Evolutionary conservation across 176 grass and related monocot species (phyloP), one percentile per base, ranked within the genome.

Genomic region (Musa troglodytarum): DNA sequence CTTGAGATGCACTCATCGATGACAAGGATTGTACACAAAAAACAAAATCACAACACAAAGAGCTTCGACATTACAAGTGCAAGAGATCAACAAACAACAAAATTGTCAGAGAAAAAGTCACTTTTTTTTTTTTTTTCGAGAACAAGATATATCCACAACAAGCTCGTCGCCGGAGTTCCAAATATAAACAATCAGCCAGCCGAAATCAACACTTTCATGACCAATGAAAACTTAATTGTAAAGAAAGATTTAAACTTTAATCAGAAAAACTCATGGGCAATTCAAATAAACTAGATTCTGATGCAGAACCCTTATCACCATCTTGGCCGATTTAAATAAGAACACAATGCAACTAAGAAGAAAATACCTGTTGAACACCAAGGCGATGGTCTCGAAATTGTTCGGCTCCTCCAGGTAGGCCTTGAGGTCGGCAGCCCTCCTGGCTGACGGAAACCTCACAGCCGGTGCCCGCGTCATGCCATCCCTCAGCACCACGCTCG

Each of bases 401-500:
- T 62, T 78, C 2, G 86, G 86, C 4, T 88, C 79, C 75, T 97
- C 94, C 13, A 97, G 11, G 77, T 93, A 97, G 20, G 94, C 88
- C 82, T 87, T 97, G 82, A 97, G 86, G 68, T 97, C 86, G 10
- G 94, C 90, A 13, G 86, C 86, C 19, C 80, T 85, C 11, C 81
- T 81, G 1, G 85, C 90, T 3, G 88, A 81, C 11, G 83, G 86
- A 17, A 97, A 21, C 15, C 90, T 88, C 3, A 84, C 88, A 8
- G 63, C 94, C 15, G 94, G 93, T 0, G 90, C 88, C 49, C 90
- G 78, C 19, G 87, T 89, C 90, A 97, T 97, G 17, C 82, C 86
- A 56, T 97, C 94, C n/a, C 82, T 81, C 17, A 93, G 79, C 43
- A 97, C 88, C 43, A 97, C 86, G 86, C 94, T 97, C 54, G 1